phyloP scores from a whole-genome alignment of 495 filamentous ascomycete genomes.

The Tuber brumale region DNA sequence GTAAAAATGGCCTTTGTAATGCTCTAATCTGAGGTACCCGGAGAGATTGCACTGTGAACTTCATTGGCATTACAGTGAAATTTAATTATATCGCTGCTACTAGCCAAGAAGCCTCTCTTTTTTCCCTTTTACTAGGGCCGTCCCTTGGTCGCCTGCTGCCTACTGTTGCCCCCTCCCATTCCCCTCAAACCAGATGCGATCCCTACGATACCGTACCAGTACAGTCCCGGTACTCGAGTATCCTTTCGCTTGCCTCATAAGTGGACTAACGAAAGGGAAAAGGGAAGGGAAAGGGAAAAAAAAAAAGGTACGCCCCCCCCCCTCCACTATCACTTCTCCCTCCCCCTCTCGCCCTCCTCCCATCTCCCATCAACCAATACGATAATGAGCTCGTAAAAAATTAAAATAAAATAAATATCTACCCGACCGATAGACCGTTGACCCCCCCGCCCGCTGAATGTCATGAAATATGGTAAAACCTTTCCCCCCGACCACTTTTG shows the following conservation, averaged over 20 bases:
- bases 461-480: constrained; percentile 17
- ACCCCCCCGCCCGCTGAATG: constrained; percentile 21
- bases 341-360: background rate
- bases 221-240: background rate
- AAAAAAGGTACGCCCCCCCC: background rate
- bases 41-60: background rate
- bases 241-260: too few relatives aligned
- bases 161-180: background rate
- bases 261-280: background rate
- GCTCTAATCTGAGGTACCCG: constrained; percentile 6
- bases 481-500: constrained; percentile 2
- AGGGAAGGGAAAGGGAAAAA: background rate
- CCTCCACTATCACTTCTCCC: background rate
- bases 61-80: background rate
- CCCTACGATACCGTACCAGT: background rate
- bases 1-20: constrained; percentile 2
- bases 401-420: background rate
- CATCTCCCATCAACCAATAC: constrained; percentile 2
- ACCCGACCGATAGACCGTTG: constrained; percentile 12
- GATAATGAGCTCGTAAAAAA: background rate
- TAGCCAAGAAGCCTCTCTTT: background rate
- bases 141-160: background rate
- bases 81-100: background rate
- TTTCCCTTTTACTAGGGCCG: background rate
- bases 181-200: background rate